A percentile compares a stretch with the other conserved stretches of the same genome.
phyloP scores from a whole-genome alignment of 176 grass and related monocot species.

The Aegilops bicornis region DNA sequence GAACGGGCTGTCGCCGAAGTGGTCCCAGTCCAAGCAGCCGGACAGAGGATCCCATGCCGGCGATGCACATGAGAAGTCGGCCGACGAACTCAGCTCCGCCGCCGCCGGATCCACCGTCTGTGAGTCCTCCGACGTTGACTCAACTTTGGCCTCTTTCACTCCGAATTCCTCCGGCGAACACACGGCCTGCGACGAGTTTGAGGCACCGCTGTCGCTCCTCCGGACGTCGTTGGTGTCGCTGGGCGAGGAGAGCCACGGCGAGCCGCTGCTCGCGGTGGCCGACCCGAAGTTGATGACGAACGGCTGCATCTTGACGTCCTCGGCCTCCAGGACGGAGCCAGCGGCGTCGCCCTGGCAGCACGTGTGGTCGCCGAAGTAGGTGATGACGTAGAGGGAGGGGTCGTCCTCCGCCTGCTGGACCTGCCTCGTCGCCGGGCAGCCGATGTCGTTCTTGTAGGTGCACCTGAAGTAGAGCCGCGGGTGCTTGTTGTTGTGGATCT shows the following conservation, averaged over 20 bases:
- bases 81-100: background rate
- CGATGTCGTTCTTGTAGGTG: slow-evolving; percentile 41
- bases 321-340: background rate
- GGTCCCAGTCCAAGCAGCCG: slow-evolving; percentile 5
- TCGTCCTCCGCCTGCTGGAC: slow-evolving; percentile 52
- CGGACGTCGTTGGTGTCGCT: background rate
- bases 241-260: background rate
- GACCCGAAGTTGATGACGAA: slow-evolving; percentile 41
- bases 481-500: slow-evolving; percentile 38
- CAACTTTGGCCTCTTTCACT: background rate
- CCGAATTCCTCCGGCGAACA: background rate
- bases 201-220: background rate
- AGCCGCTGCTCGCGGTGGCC: background rate
- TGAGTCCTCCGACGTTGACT: background rate
- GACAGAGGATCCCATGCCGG: background rate
- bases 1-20: background rate
- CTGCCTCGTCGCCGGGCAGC: slow-evolving; percentile 50
- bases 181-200: background rate
- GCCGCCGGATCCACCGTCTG: background rate
- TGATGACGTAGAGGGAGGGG: slow-evolving; percentile 40
- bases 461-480: slow-evolving; percentile 61
- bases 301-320: background rate
- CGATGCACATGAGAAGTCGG: background rate
- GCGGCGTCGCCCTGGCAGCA: slow-evolving; percentile 2
- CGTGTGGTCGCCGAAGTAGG: slow-evolving; percentile 61